Conservation (phyloP, 306 rosid genomes). For the Senna tora region DNA sequence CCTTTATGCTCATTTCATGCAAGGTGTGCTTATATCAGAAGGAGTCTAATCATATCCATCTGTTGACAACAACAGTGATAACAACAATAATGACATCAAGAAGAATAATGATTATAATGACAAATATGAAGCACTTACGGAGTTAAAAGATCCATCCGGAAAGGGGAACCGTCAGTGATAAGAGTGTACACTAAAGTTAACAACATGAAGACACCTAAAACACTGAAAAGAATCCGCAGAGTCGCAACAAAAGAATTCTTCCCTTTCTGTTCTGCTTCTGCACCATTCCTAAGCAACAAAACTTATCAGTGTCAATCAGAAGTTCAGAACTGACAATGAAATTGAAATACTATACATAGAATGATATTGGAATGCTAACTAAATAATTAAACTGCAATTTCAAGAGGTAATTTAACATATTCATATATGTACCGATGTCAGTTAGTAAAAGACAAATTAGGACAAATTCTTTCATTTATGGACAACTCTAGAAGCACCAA, state of each 20-base stretch:
- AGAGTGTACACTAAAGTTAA: conserved; percentile 72
- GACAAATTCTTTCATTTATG: no score
- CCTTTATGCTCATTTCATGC: conserved; percentile 2
- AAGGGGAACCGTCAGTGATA: conserved; percentile 77
- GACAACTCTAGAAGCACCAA: no score
- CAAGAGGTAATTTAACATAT: no score
- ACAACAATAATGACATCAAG: conserved; percentile 6
- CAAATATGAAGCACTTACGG: conserved; percentile 64
- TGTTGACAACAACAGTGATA: conserved; percentile 28
- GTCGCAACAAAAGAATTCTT: conserved; percentile 43
- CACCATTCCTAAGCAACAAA: conserved; percentile 47
- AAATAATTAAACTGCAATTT: no score
- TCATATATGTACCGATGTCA: no score
- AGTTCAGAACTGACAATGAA: neutral
- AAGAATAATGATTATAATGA: conserved; percentile 14
- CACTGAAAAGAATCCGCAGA: conserved; percentile 58
- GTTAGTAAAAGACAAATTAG: no score
- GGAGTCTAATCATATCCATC: conserved; percentile 9
- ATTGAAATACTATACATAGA: no score
- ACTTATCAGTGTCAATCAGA: conserved; percentile 17
- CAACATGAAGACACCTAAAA: conserved; percentile 68
- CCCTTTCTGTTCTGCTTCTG: conserved; percentile 43
- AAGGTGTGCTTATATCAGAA: conserved; percentile 27
- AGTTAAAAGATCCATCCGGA: conserved; percentile 70
- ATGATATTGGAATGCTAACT: no score